Conservation (phyloP, 75 land plant species). For the Cunninghamia lanceolata region DNA sequence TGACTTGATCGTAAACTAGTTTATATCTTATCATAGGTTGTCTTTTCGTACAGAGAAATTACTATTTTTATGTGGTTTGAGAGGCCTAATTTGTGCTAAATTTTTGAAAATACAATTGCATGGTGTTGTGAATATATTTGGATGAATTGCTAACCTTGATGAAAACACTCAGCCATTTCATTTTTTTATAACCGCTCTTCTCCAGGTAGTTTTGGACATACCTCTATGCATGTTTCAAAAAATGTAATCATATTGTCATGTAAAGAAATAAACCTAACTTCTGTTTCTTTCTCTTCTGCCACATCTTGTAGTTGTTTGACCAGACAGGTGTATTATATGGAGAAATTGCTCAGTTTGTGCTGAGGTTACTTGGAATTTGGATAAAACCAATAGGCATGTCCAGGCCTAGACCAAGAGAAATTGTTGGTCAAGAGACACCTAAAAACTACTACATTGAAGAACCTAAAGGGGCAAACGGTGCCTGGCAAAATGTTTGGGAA, state of each 20-base stretch:
- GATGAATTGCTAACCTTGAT: conserved; percentile 78
- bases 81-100: background rate
- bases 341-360: conserved; percentile 84
- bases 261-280: background rate
- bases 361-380: conserved; percentile 18
- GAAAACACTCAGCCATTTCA: conserved; percentile 93
- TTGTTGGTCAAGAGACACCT: conserved; percentile 17
- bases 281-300: background rate
- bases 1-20: background rate
- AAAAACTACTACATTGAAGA: conserved; percentile 35
- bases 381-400: too few species aligned
- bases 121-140: conserved; percentile 76
- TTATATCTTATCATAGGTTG: background rate
- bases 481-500: conserved; percentile 60
- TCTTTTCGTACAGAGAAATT: background rate
- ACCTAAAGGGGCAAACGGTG: conserved; percentile 37
- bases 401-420: too few species aligned
- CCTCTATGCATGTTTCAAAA: background rate
- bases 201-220: conserved; percentile 50
- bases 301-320: conserved; percentile 59
- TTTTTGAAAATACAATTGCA: conserved; percentile 51
- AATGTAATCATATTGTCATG: background rate
- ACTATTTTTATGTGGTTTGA: background rate
- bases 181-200: conserved; percentile 85
- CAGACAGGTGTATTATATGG: too few species aligned